These are phyloP conservation scores for Gyrodon lividus DNA, from an alignment of 768 basidiomycete species.

Conservation along the genomic window DNA sequence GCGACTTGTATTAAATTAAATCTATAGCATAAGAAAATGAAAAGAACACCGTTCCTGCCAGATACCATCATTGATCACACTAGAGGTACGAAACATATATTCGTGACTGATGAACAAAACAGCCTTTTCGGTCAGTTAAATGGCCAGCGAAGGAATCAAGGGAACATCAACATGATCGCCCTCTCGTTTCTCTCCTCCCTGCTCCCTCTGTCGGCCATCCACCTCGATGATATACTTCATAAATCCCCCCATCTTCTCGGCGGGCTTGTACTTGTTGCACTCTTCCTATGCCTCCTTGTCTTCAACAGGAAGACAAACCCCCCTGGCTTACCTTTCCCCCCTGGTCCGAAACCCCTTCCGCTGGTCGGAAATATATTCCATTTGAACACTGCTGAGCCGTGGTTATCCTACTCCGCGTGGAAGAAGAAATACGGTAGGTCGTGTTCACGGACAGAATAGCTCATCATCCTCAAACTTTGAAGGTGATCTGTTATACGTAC, in stretches of 20 bases:
- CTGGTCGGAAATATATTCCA: conserved; percentile 28
- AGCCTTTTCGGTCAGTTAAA: background rate
- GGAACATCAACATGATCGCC: background rate
- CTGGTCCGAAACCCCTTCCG: conserved; percentile 32
- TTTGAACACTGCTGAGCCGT: conserved; percentile 29
- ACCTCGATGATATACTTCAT: background rate
- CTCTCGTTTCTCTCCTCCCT: conserved; percentile 6
- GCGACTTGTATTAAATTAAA: no score
- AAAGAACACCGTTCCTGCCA: no score
- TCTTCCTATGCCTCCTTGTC: conserved; percentile 7
- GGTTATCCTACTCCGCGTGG: conserved; percentile 37
- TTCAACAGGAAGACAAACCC: conserved; percentile 1
- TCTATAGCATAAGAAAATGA: no score
- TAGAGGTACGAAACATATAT: no score
- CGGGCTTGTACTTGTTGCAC: background rate
- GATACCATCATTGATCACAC: no score
- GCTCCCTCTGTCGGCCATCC: background rate
- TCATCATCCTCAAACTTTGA: background rate
- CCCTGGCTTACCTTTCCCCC: conserved; percentile 20
- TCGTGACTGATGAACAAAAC: background rate
- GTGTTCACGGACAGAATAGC: background rate
- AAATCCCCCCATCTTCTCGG: background rate
- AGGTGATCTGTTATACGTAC: conserved; percentile 24
- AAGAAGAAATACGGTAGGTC: conserved; percentile 30
- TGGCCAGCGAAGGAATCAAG: background rate